Evolutionary conservation across 2,329 filamentous ascomycete genomes (phyloP).

Genomic region (Amesomyces nigricolor): DNA sequence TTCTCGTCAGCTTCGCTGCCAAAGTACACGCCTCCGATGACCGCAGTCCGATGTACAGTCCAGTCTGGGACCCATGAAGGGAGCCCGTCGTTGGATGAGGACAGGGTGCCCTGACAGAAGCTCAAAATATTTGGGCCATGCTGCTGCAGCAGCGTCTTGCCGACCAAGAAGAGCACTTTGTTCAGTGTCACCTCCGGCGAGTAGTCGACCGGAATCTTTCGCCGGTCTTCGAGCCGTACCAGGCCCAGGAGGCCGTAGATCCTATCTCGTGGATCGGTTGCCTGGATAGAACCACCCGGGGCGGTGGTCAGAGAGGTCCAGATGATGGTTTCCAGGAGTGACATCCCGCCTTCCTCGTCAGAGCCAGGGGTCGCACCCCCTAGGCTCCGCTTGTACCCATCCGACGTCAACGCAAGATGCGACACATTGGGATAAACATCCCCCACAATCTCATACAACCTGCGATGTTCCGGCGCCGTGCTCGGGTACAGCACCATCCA

Average conservation of each 20-base stretch:
- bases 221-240: not conserved
- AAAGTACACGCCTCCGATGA: not conserved
- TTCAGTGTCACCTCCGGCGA: not conserved
- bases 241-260: slow-evolving; percentile 5
- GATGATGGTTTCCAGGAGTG: slow-evolving; percentile 1
- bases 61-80: slow-evolving; percentile 9
- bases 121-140: slow-evolving; percentile 8
- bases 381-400: not conserved
- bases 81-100: not conserved
- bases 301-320: not conserved
- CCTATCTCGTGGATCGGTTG: slow-evolving; percentile 3
- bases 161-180: slow-evolving; percentile 4
- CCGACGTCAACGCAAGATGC: not conserved
- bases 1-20: not conserved
- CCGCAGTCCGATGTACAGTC: not conserved
- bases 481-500: slow-evolving; percentile 10
- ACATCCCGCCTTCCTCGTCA: not conserved
- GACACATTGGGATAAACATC: slow-evolving; percentile 5
- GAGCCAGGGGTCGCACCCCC: not conserved
- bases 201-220: slow-evolving; percentile 8
- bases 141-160: not conserved
- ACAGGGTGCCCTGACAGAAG: not conserved
- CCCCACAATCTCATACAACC: not conserved
- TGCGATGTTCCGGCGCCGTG: not conserved
- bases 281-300: not conserved